Evolutionary conservation across 805 yeast species (phyloP), one percentile per base, ranked within the genome.

Genomic region (Lachancea waltii): DNA sequence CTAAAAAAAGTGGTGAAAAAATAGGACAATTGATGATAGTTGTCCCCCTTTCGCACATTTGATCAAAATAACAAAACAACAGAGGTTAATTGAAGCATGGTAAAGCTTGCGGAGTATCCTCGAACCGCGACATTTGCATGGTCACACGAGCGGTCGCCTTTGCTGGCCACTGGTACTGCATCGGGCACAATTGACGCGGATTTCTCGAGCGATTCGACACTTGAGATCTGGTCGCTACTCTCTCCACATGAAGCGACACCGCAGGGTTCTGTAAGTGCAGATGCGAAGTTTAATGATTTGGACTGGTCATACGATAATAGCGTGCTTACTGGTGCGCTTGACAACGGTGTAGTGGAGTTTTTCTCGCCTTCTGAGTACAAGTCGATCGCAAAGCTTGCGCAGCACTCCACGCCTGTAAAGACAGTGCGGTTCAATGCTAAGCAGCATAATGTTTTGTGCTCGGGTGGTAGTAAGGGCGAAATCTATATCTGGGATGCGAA

Each of bases 91-190:
- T 16, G 35, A 35, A 34, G 21, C 17, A 80, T 81, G 89, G 90
- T 86, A 51, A 86, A 85, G 64, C 71, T 92, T 49, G 76, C 78
- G 61, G 96, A 89, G 63, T 77, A 85, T 54, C 70, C 76, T 45
- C 73, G 86, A 50, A 85, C 96, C 10, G 89, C 96, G 36, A 80
- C 95, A n/a, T 86, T 92, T 65, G 95, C 97, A 30, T 90, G 97
- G 97, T 85, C 95, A 32, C 75, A 79, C 47, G 84, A 77, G 49
- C 60, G 61, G 37, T 64, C 78, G 44, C 97, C 97, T 13, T 63
- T 75, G 38, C 58, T 92, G 48, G 97, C 87, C 16, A 77, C 95
- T 1, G 98, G 96, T 16, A 83, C 96, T 0, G 83, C 85, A n/a
- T 89, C 97, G 0, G 97, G 97, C 6, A 94, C 96, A 10, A 82